Base-by-base conservation (phyloP, 192 early-diverging fungal species). In the Backusella westeae region DNA sequence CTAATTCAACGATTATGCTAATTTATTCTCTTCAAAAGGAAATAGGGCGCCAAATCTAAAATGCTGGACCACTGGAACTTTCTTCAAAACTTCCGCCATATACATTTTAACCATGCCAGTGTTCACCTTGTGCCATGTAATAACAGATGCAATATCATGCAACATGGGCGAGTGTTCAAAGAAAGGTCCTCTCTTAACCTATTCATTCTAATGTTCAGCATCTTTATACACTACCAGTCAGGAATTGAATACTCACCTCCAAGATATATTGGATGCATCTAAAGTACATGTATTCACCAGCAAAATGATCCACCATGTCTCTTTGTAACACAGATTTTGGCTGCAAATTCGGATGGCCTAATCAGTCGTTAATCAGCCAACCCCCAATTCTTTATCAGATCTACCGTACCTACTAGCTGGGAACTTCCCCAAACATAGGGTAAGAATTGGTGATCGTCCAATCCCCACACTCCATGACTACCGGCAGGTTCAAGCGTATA, bases 41-140 rank as follows among this genome's bases (percentile, higher is more conserved):
- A 97, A 71, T 23, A 97, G 77, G 17, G 86, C 82, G 17, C 97
- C 97, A 89, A 99, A 99, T 69, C 93, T 84, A 81, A 97, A 93
- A 75, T 99, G 97, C 84, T 99, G 97, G 84, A 98, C 96, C 23
- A 99, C 95, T 2, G 97, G 97, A 42, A 97, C 89, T 81, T 99
- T 99, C 36, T 90, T 90, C 19, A 96, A 80, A 1, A 95, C 97
- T 72, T 99, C 96, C 0, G 92, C 96, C 21, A 88, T 80, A 88
- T 94, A 98, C 96, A 98, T 97, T 80, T 97, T 99, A 56, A 93
- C 77, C 91, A 98, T 91, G 12, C 96, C 97, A 17, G 87, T 74
- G 71, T 97, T 94, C 29, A 99, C 93, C 85, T 99, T 99, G 36
- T 85, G 83, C 96, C 96, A 98, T 19, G 84, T 89, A 68, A 91